Conservation (phyloP, 768 basidiomycete species). For the Boletus pseudo-olivaceus region DNA sequence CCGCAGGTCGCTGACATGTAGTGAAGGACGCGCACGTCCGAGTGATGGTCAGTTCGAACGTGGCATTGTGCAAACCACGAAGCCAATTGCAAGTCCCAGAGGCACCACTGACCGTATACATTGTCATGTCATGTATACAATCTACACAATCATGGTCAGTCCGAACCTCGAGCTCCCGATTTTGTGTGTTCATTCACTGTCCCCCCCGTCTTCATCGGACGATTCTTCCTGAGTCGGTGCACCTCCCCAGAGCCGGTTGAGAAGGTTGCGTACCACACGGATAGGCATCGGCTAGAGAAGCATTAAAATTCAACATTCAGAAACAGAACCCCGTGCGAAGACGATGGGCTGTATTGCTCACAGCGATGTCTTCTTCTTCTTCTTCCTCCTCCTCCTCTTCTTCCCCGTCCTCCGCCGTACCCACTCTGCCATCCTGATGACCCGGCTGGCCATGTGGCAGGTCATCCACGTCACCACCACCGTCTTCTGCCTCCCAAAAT, state of each 20-base stretch:
- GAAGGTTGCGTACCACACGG: slow-evolving; percentile 53
- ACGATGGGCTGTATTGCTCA: slow-evolving; percentile 26
- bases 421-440: slow-evolving; percentile 26
- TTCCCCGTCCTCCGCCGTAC: slow-evolving; percentile 37
- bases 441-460: slow-evolving; percentile 16
- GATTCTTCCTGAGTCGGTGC: slow-evolving; percentile 19
- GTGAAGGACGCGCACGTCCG: background rate
- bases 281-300: slow-evolving; percentile 53
- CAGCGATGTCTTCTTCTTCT: slow-evolving; percentile 43
- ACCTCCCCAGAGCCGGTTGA: slow-evolving; percentile 58
- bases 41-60: background rate
- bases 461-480: slow-evolving; percentile 27
- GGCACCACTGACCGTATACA: background rate
- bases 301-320: background rate
- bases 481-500: slow-evolving; percentile 23
- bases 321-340: background rate
- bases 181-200: background rate
- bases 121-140: background rate
- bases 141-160: background rate
- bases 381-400: slow-evolving; percentile 35
- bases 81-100: background rate
- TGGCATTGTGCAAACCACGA: background rate
- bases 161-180: background rate
- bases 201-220: slow-evolving; percentile 14
- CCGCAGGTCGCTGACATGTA: background rate